phyloP scores from a whole-genome alignment of 768 basidiomycete species.

The Leucocoprinus birnbaumii region DNA sequence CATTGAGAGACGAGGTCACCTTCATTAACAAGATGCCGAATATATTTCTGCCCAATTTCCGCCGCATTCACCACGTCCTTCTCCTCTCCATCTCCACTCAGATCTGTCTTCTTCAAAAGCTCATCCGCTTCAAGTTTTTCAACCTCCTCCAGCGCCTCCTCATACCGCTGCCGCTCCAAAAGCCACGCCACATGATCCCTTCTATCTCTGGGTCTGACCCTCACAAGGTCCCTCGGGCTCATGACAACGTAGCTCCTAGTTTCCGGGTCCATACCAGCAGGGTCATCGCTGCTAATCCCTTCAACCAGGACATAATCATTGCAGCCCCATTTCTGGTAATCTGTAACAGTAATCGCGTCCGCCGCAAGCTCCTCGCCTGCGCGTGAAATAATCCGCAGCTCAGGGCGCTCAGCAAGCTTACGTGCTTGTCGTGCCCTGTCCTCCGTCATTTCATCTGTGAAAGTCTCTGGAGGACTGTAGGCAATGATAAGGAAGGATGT shows the following conservation, averaged over 20 bases:
- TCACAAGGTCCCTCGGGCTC: slow-evolving; percentile 82
- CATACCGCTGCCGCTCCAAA: slow-evolving; percentile 80
- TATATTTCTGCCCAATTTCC: slow-evolving; percentile 82
- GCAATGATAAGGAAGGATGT: slow-evolving; percentile 86
- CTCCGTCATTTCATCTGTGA: slow-evolving; percentile 66
- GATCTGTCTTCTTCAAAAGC: slow-evolving; percentile 18
- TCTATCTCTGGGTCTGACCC: slow-evolving; percentile 85
- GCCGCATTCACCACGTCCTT: slow-evolving; percentile 46
- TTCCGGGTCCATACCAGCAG: slow-evolving; percentile 24
- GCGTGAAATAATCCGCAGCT: slow-evolving; percentile 87
- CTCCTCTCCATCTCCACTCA: slow-evolving; percentile 27
- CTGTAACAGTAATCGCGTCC: slow-evolving; percentile 77
- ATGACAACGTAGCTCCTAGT: slow-evolving; percentile 75
- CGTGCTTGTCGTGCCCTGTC: slow-evolving; percentile 75
- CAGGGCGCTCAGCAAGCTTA: slow-evolving; percentile 87
- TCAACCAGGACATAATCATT: slow-evolving; percentile 85
- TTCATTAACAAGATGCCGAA: slow-evolving; percentile 80
- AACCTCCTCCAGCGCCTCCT: slow-evolving; percentile 83
- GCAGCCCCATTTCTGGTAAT: slow-evolving; percentile 84
- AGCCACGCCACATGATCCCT: slow-evolving; percentile 92
- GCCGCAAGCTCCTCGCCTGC: slow-evolving; percentile 84
- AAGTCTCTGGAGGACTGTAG: slow-evolving; percentile 78
- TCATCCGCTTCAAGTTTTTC: slow-evolving; percentile 58
- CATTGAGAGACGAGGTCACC: slow-evolving; percentile 39
- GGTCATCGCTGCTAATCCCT: slow-evolving; percentile 29